Conservation (phyloP, 306 rosid genomes). For the Sophora flavescens region DNA sequence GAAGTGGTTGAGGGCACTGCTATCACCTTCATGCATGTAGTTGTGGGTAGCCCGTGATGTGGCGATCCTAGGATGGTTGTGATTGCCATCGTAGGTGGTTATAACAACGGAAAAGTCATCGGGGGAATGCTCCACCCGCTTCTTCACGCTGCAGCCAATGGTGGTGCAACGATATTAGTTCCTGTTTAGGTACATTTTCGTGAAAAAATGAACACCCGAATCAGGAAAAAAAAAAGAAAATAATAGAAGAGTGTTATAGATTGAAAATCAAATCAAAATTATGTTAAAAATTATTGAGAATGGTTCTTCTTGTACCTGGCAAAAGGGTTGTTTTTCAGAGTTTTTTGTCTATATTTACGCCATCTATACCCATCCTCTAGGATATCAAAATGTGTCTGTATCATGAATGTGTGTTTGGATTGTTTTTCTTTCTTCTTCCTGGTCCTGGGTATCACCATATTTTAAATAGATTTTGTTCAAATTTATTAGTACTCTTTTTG, state of each 20-base stretch:
- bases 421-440: constrained; percentile 64
- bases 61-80: constrained; percentile 69
- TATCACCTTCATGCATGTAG: constrained; percentile 36
- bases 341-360: constrained; percentile 87
- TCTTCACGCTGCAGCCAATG: constrained; percentile 68
- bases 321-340: constrained; percentile 79
- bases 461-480: too few species aligned
- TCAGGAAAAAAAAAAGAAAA: not conserved
- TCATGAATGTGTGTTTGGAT: constrained; percentile 72
- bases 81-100: constrained; percentile 83
- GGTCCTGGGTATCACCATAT: constrained; percentile 53
- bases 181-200: constrained; percentile 50
- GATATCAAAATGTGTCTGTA: constrained; percentile 77
- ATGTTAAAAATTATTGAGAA: too few species aligned
- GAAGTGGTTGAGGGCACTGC: not conserved
- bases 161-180: constrained; percentile 81
- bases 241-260: not conserved
- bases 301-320: constrained; percentile 57
- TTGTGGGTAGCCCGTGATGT: constrained; percentile 41
- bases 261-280: too few species aligned
- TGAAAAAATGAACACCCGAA: not conserved
- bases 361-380: constrained; percentile 84
- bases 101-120: constrained; percentile 66
- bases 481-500: too few species aligned
- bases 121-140: constrained; percentile 77